phyloP scores from a whole-genome alignment of 2,329 filamentous ascomycete genomes.

The Endoconidiophora polonica region DNA sequence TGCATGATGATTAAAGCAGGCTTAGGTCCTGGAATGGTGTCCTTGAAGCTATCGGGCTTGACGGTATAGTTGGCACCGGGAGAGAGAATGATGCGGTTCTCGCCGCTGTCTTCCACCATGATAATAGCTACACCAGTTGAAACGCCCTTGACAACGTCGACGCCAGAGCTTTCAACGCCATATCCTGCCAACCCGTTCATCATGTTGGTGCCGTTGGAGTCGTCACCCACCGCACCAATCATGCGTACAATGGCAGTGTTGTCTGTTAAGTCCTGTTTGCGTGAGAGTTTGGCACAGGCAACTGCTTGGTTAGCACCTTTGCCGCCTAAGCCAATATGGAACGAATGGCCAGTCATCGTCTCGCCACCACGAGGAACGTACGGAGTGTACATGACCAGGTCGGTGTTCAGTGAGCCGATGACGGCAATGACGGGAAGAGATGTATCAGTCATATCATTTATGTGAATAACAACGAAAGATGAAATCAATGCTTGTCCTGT shows the following conservation, averaged over 20 bases:
- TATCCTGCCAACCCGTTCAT: conserved; percentile 28
- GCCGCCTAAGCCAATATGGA: conserved; percentile 30
- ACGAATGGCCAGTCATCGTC: conserved; percentile 49
- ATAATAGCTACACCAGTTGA: conserved; percentile 42
- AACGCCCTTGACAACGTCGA: conserved; percentile 23
- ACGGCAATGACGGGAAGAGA: conserved; percentile 36
- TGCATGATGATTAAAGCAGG: conserved; percentile 43
- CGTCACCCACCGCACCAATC: conserved; percentile 40
- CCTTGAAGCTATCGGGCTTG: conserved; percentile 2
- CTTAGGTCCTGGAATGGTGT: conserved; percentile 20
- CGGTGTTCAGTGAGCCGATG: conserved; percentile 57
- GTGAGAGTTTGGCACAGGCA: conserved; percentile 41
- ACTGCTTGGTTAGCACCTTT: conserved; percentile 66
- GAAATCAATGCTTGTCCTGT: not conserved
- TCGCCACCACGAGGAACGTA: conserved; percentile 53
- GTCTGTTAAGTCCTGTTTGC: conserved; percentile 8
- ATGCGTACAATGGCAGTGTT: conserved; percentile 27
- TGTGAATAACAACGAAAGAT: not conserved
- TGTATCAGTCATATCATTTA: not conserved
- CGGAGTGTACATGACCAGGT: conserved; percentile 52
- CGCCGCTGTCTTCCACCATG: conserved; percentile 37
- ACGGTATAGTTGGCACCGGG: conserved; percentile 33
- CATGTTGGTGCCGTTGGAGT: conserved; percentile 23
- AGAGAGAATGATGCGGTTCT: conserved; percentile 41
- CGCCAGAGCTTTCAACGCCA: conserved; percentile 28